Evolutionary conservation across 768 basidiomycete species (phyloP).

Genomic region (Tulasnella sp.): DNA sequence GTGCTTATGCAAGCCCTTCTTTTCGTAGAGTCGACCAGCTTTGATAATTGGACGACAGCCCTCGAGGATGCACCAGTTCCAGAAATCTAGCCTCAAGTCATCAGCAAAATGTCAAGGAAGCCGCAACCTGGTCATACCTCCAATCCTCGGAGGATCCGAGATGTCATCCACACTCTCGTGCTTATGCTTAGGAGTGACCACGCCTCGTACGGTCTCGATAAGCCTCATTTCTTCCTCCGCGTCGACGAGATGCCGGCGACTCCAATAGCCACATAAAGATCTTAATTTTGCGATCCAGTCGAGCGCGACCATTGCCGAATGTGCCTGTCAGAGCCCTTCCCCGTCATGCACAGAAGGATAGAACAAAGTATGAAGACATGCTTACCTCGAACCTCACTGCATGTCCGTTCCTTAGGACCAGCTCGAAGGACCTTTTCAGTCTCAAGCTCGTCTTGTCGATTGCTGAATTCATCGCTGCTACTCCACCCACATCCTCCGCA

Average conservation of each 20-base stretch:
- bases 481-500: constrained; percentile 63
- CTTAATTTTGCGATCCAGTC: constrained; percentile 84
- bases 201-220: constrained; percentile 37
- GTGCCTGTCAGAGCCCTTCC: constrained; percentile 44
- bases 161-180: not conserved
- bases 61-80: constrained; percentile 84
- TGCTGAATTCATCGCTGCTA: constrained; percentile 41
- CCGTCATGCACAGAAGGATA: not conserved
- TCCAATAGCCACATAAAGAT: constrained; percentile 74
- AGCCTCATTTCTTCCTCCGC: constrained; percentile 73
- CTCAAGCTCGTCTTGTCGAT: constrained; percentile 47
- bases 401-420: constrained; percentile 63
- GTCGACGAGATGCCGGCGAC: constrained; percentile 65
- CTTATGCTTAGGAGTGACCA: constrained; percentile 7
- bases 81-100: constrained; percentile 57
- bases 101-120: constrained; percentile 20
- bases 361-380: not conserved
- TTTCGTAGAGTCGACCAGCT: constrained; percentile 67
- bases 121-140: not conserved
- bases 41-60: constrained; percentile 73
- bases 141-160: constrained; percentile 4
- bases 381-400: constrained; percentile 76
- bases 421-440: constrained; percentile 70
- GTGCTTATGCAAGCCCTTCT: constrained; percentile 65
- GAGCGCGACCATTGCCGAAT: constrained; percentile 59